phyloP scores from a whole-genome alignment of 129 eudicot species.

The Helianthus tuberosus region DNA sequence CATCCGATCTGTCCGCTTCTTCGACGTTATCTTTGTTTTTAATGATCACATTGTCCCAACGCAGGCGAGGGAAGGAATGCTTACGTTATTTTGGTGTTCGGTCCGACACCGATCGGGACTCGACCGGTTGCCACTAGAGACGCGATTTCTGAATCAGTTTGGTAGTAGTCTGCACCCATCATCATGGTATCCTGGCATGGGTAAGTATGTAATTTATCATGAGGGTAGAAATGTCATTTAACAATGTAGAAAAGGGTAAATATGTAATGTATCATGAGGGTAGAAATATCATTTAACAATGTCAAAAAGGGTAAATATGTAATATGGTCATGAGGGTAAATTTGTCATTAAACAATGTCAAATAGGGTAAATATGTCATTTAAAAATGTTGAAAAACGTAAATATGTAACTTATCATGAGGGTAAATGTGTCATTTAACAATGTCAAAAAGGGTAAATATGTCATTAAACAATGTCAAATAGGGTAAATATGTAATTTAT shows the following conservation, averaged over 20 bases:
- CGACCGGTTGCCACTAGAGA: constrained; percentile 69
- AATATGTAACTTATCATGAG: background rate
- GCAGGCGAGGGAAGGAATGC: constrained; percentile 1
- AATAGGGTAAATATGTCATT: background rate
- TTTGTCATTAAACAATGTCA: background rate
- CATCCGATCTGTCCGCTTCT: constrained; percentile 71
- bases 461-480: background rate
- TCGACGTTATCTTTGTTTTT: constrained; percentile 76
- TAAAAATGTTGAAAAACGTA: background rate
- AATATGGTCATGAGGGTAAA: background rate
- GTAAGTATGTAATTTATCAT: background rate
- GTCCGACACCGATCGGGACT: constrained; percentile 87
- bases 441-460: background rate
- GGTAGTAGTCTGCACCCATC: constrained; percentile 97
- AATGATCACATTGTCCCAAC: constrained; percentile 46
- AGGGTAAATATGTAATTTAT: background rate
- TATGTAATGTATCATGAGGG: too few species aligned
- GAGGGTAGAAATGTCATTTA: background rate
- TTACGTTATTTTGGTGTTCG: constrained; percentile 74
- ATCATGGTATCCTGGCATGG: constrained; percentile 78
- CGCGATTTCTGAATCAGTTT: constrained; percentile 82
- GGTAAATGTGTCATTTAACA: background rate
- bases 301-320: too few species aligned
- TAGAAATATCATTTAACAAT: too few species aligned
- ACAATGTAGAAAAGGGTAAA: background rate